These are phyloP conservation scores for Huiozyma sinensis DNA, from an alignment of 805 yeast genomes.

Conservation along the genomic window DNA sequence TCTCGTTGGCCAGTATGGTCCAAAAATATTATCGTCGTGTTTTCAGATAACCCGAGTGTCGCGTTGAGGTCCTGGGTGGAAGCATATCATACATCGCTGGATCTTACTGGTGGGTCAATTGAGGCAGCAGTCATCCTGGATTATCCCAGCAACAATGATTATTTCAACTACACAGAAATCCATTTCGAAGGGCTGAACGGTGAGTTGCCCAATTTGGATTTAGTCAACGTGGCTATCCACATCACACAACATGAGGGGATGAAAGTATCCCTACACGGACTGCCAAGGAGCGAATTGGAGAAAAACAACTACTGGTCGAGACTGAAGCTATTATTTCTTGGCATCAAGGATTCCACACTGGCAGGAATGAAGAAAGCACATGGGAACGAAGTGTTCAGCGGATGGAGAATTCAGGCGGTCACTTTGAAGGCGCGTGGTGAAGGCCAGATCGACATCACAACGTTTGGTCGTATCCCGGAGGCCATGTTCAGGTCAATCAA, in stretches of 20 bases:
- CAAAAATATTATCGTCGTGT: conserved; percentile 78
- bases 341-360: conserved; percentile 57
- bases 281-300: conserved; percentile 36
- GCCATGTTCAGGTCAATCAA: conserved; percentile 81
- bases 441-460: conserved; percentile 75
- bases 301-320: conserved; percentile 44
- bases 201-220: conserved; percentile 86
- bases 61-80: conserved; percentile 84
- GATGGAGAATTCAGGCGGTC: conserved; percentile 90
- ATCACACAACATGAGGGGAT: conserved; percentile 70
- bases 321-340: conserved; percentile 45
- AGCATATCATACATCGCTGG: conserved; percentile 79
- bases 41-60: conserved; percentile 59
- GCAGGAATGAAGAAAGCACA: conserved; percentile 56
- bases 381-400: conserved; percentile 88
- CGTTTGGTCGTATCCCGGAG: conserved; percentile 84
- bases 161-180: conserved; percentile 63
- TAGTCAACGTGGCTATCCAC: conserved; percentile 70
- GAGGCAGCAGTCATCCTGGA: conserved; percentile 86
- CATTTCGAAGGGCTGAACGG: conserved; percentile 87
- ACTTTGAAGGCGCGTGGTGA: conserved; percentile 61
- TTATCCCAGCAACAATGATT: conserved; percentile 54
- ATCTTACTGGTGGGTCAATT: conserved; percentile 84
- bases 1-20: conserved; percentile 89
- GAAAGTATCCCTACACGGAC: conserved; percentile 53